Conservation (phyloP, 2,329 filamentous ascomycete genomes). For the Dactylonectria estremocensis region DNA sequence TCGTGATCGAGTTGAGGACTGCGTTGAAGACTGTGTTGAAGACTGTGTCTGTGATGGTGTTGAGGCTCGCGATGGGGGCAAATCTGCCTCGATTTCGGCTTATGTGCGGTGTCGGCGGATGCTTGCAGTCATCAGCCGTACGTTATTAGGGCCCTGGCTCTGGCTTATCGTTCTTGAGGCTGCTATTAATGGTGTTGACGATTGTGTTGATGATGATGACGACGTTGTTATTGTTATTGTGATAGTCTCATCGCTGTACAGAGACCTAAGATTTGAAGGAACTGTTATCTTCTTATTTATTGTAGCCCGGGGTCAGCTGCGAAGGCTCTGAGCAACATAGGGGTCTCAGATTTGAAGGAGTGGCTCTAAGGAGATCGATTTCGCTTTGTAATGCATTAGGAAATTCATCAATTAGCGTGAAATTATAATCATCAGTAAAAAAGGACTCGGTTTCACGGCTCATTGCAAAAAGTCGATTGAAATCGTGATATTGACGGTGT, state of each 20-base stretch:
- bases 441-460: background rate
- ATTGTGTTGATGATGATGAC: too few relatives aligned
- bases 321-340: too few relatives aligned
- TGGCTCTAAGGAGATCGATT: background rate
- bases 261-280: too few relatives aligned
- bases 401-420: background rate
- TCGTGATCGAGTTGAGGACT: slow-evolving; percentile 1
- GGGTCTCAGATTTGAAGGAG: too few relatives aligned
- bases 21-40: too few relatives aligned
- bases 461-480: background rate
- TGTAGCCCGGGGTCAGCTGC: too few relatives aligned
- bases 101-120: slow-evolving; percentile 3
- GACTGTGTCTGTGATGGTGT: background rate
- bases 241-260: too few relatives aligned
- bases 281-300: too few relatives aligned
- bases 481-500: too few relatives aligned
- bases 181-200: background rate
- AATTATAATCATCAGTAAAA: background rate
- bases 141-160: background rate
- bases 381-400: background rate
- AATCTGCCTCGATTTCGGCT: background rate
- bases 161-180: background rate
- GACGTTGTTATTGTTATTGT: background rate
- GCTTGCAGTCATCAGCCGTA: slow-evolving; percentile 8
- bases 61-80: background rate